phyloP scores from a whole-genome alignment of 352 stramenopile species.

The Phytopythium ostracodes region DNA sequence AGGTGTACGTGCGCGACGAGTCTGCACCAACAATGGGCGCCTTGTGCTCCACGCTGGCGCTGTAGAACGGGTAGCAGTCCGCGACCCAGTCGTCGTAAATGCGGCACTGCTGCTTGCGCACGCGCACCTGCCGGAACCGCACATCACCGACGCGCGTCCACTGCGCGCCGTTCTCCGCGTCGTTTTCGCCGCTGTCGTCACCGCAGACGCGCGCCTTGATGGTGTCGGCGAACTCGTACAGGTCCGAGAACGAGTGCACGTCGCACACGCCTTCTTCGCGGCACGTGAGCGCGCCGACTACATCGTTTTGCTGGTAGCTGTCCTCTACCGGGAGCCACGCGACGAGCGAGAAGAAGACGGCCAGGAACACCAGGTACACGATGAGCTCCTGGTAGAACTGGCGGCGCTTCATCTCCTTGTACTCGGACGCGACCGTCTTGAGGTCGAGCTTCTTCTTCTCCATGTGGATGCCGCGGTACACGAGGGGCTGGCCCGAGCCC shows the following conservation, averaged over 20 bases:
- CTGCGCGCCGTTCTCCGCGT: conserved; percentile 53
- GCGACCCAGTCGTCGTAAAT: conserved; percentile 55
- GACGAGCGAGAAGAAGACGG: conserved; percentile 75
- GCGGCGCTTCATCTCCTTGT: conserved; percentile 84
- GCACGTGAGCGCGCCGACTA: conserved; percentile 72
- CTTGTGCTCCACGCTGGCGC: conserved; percentile 44
- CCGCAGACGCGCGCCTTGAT: conserved; percentile 51
- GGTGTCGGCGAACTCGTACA: conserved; percentile 70
- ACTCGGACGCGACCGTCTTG: conserved; percentile 66
- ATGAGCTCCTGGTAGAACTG: conserved; percentile 89
- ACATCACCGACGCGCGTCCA: conserved; percentile 78
- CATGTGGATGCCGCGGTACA: conserved; percentile 86
- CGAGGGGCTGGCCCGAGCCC: conserved; percentile 33
- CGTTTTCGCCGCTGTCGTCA: conserved; percentile 23
- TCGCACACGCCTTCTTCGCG: conserved; percentile 77
- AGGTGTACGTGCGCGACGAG: conserved; percentile 46
- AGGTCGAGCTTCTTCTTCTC: conserved; percentile 89
- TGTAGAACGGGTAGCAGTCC: conserved; percentile 77
- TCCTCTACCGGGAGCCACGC: conserved; percentile 76
- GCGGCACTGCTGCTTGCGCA: conserved; percentile 66
- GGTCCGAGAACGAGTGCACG: conserved; percentile 68
- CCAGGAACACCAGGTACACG: conserved; percentile 78
- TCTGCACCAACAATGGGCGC: conserved; percentile 36
- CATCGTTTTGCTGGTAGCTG: conserved; percentile 84
- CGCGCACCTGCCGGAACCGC: conserved; percentile 78